Evolutionary conservation across 306 rosid genomes (phyloP), one percentile per base, ranked within the genome.

Genomic region (Cucurbita moschata): DNA sequence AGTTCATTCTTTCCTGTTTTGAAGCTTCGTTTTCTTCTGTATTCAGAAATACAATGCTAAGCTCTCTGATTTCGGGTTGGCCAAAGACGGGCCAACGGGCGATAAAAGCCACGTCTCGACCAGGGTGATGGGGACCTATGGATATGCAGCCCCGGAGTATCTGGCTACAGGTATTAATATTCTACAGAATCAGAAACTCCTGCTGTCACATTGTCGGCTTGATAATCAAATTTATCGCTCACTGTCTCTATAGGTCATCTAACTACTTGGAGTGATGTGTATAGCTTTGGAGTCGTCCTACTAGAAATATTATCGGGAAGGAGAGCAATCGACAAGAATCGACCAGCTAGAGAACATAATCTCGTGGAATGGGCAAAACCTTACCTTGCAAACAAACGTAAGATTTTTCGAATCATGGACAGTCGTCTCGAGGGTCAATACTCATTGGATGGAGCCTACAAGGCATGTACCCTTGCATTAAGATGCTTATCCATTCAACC

Each of bases 31-130:
- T 75, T 35, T 51, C 38, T 79, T 74, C 51, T 78, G 75, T 49
- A 81, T 71, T 43, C 83, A 88, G 90, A 76, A 72, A 46, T 83
- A 88, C 39, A 84, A 74, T 51, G 87, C 89, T 44, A 88, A 88
- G 72, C 89, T 88, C 72, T 86, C 94, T 66, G 94, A 88, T 78
- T 88, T 88, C 46, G 94, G 90, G 82, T 79, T 88, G 81, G 94
- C 94, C 4, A 88, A 83, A 75, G 94, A 88, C 23, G 90, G 94
- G 52, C 94, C 94, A 44, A 83, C 84, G 0, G 94, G 90, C 13
- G 94, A 88, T 79, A 84, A 75, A 79, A 86, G 87, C 61, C 90
- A 88, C 21, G 90, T 88, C 76, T 84, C 90, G 7, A 86, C 90
- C 65, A 80, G 90, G 75, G 84, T 86, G 47, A 86, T 88, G 85